Evolutionary conservation across 2,329 filamentous ascomycete genomes (phyloP).

Genomic region (Aspergillus sp.): DNA sequence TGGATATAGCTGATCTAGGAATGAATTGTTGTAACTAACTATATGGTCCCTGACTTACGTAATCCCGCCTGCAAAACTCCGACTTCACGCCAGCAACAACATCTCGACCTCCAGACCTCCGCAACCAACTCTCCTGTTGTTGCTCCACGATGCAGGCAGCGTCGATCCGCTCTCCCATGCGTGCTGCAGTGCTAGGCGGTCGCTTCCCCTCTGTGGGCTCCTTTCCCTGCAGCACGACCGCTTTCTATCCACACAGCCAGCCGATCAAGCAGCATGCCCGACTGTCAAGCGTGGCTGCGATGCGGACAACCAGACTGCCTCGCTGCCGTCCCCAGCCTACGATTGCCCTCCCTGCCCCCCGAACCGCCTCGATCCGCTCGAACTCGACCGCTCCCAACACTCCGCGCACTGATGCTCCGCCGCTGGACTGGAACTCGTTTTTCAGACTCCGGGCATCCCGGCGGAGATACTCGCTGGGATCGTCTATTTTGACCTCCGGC

Average conservation of each 20-base stretch:
- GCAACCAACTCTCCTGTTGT: conserved; percentile 3
- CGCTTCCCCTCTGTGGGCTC: conserved; percentile 17
- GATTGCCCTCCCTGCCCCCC: conserved; percentile 4
- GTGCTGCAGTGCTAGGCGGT: conserved; percentile 20
- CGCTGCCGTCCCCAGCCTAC: background rate
- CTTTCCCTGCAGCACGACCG: conserved; percentile 13
- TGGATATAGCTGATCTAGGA: too few relatives aligned
- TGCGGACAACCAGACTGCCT: conserved; percentile 2
- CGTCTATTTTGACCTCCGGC: conserved; percentile 59
- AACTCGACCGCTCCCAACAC: conserved; percentile 21
- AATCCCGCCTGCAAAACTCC: too few relatives aligned
- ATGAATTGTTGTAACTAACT: too few relatives aligned
- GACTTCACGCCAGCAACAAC: too few relatives aligned
- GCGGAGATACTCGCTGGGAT: conserved; percentile 70
- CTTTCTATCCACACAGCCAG: conserved; percentile 10
- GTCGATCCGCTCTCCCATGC: conserved; percentile 22
- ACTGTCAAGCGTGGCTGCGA: conserved; percentile 13
- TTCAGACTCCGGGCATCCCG: conserved; percentile 81
- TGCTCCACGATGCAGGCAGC: conserved; percentile 18
- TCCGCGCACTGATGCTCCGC: conserved; percentile 22
- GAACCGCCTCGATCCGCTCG: conserved; percentile 11
- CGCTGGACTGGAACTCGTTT: conserved; percentile 84
- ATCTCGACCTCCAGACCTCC: too few relatives aligned
- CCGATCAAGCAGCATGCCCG: conserved; percentile 17
- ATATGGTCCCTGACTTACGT: too few relatives aligned